Base-by-base conservation (phyloP, 1,139 yeast genomes). In the Ashbya aceris region DNA sequence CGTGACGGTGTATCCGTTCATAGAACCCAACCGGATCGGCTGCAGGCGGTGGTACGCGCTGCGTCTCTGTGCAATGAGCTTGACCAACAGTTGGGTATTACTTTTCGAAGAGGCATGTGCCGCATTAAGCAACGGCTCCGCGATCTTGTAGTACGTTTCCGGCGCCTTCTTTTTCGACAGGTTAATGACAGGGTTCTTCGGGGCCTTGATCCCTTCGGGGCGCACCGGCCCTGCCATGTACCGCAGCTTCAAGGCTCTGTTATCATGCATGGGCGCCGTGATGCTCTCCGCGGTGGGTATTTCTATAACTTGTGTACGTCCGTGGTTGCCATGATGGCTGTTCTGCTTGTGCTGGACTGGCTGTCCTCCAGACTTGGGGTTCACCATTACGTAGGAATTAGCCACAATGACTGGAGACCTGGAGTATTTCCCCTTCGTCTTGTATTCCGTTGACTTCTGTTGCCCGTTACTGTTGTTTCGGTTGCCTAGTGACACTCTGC, bases 11-110 rank as follows among this genome's bases (percentile, higher is more conserved):
- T 38, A 43, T 14, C 40, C 30, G 6, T 38, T 28, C n/a, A 40
- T 41, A 28, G 31, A 32, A 3, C 40, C 40, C 23, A 40, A 17
- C 23, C 39, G 42, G 28, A 46, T 30, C 6, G 46, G 42, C 36
- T 43, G 43, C 14, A 17, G 23, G 12, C 17, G 17, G 34, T 35
- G 37, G 29, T 32, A 36, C 4, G 23, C 14, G 7, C 37, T 31
- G 9, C 30, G 41, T 11, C 27, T 33, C 27, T 41, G 20, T 4
- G 33, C 35, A 20, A 42, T 42, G 6, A 42, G 23, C 8, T 10
- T 12, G 13, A 29, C 36, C 28, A 42, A 14, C 20, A 6, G 13
- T 13, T 27, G 39, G 39, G 20, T 36, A 27, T 36, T 36, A 14
- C 14, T 36, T 27, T 13, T 27, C 13, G 39, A 27, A 27, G 31